Evolutionary conservation across 768 basidiomycete genomes (phyloP).

Genomic region (Obba rivulosa): DNA sequence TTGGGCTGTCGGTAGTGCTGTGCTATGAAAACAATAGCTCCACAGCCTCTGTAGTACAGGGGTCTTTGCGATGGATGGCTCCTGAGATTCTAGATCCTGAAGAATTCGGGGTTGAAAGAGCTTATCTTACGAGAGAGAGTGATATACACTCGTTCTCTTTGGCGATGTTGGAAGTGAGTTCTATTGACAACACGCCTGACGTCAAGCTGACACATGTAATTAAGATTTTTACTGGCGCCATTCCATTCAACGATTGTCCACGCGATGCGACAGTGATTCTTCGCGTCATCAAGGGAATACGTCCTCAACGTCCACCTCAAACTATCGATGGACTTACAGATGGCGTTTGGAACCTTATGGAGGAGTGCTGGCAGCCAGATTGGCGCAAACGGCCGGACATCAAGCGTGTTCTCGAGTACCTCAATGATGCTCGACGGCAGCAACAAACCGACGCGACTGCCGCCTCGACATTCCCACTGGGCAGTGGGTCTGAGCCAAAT

Average conservation of each 20-base stretch:
- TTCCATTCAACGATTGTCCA: neutral
- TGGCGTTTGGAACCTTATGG: constrained; percentile 4
- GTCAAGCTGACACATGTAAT: neutral
- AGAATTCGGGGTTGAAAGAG: neutral
- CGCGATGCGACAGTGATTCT: constrained; percentile 1
- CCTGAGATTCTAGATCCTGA: constrained; percentile 15
- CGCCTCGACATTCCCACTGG: too few species aligned
- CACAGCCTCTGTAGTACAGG: neutral
- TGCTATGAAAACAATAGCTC: constrained; percentile 1
- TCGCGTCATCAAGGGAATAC: neutral
- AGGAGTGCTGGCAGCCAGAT: constrained; percentile 4
- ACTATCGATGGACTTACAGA: neutral
- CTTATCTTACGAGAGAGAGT: constrained; percentile 2
- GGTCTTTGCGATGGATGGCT: constrained; percentile 17
- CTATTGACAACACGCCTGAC: neutral
- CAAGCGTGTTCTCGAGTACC: neutral
- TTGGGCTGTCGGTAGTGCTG: constrained; percentile 16
- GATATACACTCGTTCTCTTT: constrained; percentile 17
- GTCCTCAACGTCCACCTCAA: neutral
- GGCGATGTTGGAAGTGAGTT: constrained; percentile 12
- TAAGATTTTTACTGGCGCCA: constrained; percentile 2
- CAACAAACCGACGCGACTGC: too few species aligned
- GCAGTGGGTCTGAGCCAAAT: too few species aligned
- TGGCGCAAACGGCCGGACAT: neutral
- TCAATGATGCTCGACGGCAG: neutral